Evolutionary conservation across 306 rosid genomes (phyloP).

Genomic region (Boehmeria nivea): DNA sequence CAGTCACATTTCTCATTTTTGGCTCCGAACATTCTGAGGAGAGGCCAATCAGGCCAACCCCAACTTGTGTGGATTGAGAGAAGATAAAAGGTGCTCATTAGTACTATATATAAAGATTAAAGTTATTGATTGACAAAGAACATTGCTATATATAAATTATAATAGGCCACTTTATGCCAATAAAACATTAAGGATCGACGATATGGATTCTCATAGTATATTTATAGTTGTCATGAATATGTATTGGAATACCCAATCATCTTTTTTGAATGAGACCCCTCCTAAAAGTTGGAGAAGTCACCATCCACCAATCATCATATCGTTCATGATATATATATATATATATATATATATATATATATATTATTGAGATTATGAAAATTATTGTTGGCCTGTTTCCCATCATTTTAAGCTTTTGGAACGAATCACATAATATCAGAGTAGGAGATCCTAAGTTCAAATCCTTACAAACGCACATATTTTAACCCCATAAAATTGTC

Average conservation of each 20-base stretch:
- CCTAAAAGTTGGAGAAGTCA: not conserved
- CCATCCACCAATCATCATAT: not conserved
- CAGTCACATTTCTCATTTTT: conserved; percentile 7
- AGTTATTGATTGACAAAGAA: not conserved
- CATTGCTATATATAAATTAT: not conserved
- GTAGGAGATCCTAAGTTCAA: too few relatives aligned
- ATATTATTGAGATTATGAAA: not conserved
- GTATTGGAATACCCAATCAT: not conserved
- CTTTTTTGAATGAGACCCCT: not conserved
- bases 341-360: not conserved
- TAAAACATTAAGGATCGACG: not conserved
- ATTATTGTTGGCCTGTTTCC: too few relatives aligned
- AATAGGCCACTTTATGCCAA: not conserved
- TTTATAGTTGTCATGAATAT: conserved; percentile 1
- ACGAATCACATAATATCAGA: too few relatives aligned
- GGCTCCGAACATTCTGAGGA: not conserved
- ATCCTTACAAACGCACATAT: too few relatives aligned
- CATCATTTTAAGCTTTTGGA: too few relatives aligned
- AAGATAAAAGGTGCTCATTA: conserved; percentile 6
- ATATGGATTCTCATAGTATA: not conserved
- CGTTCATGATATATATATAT: not conserved
- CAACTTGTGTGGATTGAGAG: conserved; percentile 45
- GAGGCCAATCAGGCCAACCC: conserved; percentile 11
- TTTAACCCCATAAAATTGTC: too few relatives aligned
- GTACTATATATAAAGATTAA: not conserved